These are phyloP conservation scores for Berkeleyomyces basicola DNA, from an alignment of 2,329 filamentous ascomycete genomes.

Conservation along the genomic window DNA sequence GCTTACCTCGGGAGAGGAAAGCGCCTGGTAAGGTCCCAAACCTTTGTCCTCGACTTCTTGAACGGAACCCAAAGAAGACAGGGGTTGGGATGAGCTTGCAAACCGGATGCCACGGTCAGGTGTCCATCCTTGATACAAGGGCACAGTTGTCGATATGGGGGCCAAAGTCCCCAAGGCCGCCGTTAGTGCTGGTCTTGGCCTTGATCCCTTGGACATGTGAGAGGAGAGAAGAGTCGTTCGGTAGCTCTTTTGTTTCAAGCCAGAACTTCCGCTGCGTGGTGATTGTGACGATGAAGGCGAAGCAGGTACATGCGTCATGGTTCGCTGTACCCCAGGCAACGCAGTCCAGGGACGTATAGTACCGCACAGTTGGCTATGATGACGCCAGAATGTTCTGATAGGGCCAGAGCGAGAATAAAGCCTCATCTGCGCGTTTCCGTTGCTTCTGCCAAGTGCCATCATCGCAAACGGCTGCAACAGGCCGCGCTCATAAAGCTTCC, in stretches of 20 bases:
- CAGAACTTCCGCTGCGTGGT: neutral
- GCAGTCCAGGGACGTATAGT: neutral
- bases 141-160: neutral
- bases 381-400: neutral
- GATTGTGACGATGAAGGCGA: neutral
- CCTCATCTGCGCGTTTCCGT: constrained; percentile 2
- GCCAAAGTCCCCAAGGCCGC: neutral
- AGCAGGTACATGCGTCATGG: neutral
- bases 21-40: neutral
- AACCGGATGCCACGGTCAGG: constrained; percentile 7
- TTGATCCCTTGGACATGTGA: neutral
- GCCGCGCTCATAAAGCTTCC: neutral
- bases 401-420: neutral
- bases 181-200: neutral
- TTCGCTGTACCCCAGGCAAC: neutral
- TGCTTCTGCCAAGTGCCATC: constrained; percentile 6
- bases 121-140: neutral
- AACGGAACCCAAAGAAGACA: neutral
- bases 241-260: neutral
- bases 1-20: neutral
- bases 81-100: neutral
- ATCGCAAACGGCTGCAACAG: neutral
- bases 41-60: neutral
- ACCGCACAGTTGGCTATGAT: neutral
- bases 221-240: neutral